Base-by-base conservation (phyloP, 2,329 filamentous ascomycete species). In the Fonsecaea pedrosoi region DNA sequence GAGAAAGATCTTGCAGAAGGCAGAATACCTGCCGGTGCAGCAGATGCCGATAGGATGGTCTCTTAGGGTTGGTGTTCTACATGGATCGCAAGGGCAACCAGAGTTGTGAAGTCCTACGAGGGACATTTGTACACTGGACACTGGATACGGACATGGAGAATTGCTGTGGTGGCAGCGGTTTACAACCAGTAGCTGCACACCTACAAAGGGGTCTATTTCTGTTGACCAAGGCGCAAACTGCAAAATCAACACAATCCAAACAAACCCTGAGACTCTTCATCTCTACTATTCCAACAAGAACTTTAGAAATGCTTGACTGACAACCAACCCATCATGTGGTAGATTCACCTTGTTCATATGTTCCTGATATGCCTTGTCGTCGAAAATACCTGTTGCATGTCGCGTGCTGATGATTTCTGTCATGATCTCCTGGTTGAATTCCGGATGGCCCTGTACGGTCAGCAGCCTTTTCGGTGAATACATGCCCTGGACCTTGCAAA, bases 1-100 rank as follows among this genome's bases (percentile, higher is more conserved):
- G 95, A 99, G 83, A 96, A 94, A 82, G 92, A 95, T 79, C 81
- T 98, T 71, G 91, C 92, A 69, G 94, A 98, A 78, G 95, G 95
- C 1, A 85, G 91, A 75, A 85, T 98, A 78, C 94, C 94, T 2
- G 84, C 86, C 38, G 91, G 89, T 34, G 85, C 78, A 32, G 70
- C 81, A 42, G 75, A 73, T 55, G 77, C 71, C 18, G 79, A 76
- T 54, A 77, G 69, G 65, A 75, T 73, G 75, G 72, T 72, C 34
- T 67, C 69, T n/a, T 73, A 45, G 60, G 48, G 15, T 32, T n/a
- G 40, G 4, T 35, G n/a, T 53, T n/a, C 10, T 12, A 21, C 45
- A 18, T 50, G 45, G 12, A 30, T 50, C 10, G 21, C 45, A 13
- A 6, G 18, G 18, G 15, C 18, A 7, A 18, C 7, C 8, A 21